Conservation (phyloP, 2,329 filamentous ascomycete genomes). For the Diplodia intermedia region DNA sequence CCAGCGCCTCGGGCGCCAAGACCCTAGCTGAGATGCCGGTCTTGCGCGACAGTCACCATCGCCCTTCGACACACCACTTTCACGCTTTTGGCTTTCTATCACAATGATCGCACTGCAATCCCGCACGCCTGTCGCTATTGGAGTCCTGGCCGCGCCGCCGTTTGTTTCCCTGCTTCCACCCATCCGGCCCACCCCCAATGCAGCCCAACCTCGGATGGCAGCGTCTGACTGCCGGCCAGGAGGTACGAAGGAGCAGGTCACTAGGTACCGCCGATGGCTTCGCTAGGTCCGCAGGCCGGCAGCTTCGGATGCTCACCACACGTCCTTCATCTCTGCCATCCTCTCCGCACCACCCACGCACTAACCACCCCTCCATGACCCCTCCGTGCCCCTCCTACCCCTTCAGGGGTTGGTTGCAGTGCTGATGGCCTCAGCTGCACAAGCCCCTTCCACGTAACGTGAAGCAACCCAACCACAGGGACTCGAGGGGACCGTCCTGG, state of each 20-base stretch:
- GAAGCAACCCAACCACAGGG: neutral
- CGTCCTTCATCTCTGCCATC: conserved; percentile 1
- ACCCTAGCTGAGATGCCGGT: conserved; percentile 28
- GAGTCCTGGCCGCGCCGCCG: neutral
- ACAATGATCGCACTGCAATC: neutral
- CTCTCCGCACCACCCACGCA: neutral
- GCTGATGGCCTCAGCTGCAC: neutral
- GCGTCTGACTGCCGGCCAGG: neutral
- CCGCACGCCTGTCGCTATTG: neutral
- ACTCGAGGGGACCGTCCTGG: neutral
- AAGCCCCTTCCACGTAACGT: conserved; percentile 1
- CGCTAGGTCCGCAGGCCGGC: neutral
- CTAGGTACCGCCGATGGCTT: conserved; percentile 9
- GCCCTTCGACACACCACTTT: conserved; percentile 15
- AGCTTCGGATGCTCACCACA: conserved; percentile 6
- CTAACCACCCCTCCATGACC: conserved; percentile 13
- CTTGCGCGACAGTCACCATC: conserved; percentile 25
- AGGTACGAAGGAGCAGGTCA: conserved; percentile 19
- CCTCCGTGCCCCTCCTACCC: neutral
- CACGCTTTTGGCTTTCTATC: conserved; percentile 24
- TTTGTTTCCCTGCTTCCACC: neutral
- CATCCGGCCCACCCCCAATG: neutral
- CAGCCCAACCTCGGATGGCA: conserved; percentile 11
- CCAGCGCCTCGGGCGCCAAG: conserved; percentile 27
- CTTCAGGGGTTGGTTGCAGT: conserved; percentile 2